These are phyloP conservation scores for Petunia secreta DNA, from an alignment of 257 asterid genomes.

Conservation along the genomic window DNA sequence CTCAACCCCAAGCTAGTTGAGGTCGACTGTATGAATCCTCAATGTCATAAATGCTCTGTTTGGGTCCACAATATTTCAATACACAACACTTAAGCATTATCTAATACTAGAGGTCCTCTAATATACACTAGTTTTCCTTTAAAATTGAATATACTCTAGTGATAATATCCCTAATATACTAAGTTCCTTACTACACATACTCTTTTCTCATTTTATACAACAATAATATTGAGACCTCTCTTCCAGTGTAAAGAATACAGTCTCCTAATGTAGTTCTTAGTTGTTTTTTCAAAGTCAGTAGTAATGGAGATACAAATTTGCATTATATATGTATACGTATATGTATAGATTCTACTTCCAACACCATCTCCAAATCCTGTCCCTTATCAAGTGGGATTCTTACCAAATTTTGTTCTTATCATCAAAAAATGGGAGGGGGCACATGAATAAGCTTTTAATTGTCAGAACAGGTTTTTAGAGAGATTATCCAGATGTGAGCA, in stretches of 20 bases:
- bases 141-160: too few species aligned
- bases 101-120: too few species aligned
- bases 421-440: background rate
- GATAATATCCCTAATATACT: too few species aligned
- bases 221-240: background rate
- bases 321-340: background rate
- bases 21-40: too few species aligned
- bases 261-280: background rate
- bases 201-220: background rate
- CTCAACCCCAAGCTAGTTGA: too few species aligned
- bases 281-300: background rate
- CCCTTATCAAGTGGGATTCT: slow-evolving; percentile 10
- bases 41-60: too few species aligned
- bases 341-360: too few species aligned
- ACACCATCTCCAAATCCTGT: background rate
- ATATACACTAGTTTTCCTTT: too few species aligned
- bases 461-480: background rate
- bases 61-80: too few species aligned
- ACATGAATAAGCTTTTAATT: background rate
- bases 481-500: slow-evolving; percentile 27
- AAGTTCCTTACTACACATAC: too few species aligned
- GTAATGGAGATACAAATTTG: slow-evolving; percentile 2
- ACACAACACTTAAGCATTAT: too few species aligned
- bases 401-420: background rate
- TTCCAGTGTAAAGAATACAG: background rate